Conservation (phyloP, 306 rosid genomes). For the Vigna nakashimae region DNA sequence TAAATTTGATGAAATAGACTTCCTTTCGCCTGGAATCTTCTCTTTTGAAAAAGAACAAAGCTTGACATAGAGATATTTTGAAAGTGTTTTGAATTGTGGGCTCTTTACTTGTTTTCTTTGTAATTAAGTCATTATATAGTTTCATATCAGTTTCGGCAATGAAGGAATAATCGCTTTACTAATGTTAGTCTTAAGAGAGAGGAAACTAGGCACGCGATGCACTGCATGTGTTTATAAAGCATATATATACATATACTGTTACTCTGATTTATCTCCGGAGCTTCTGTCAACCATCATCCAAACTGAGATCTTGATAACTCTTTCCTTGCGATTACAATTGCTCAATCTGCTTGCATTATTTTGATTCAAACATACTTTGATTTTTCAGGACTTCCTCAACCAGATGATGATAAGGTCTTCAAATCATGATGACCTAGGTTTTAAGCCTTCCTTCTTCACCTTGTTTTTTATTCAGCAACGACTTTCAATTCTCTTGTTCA, state of each 20-base stretch:
- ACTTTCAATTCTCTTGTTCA: constrained; percentile 33
- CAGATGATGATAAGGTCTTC: constrained; percentile 46
- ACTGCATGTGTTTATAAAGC: neutral
- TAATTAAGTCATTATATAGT: neutral
- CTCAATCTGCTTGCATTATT: constrained; percentile 27
- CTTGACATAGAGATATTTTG: neutral
- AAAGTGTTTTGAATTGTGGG: neutral
- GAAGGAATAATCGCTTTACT: neutral
- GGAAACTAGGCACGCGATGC: neutral
- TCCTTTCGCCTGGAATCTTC: neutral
- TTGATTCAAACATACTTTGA: constrained; percentile 20
- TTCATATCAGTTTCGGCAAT: constrained; percentile 1
- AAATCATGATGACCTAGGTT: constrained; percentile 17
- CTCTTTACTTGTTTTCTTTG: neutral
- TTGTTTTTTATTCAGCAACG: constrained; percentile 3
- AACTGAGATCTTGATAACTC: constrained; percentile 13
- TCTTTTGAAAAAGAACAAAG: neutral
- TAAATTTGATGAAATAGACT: neutral
- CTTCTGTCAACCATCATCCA: neutral
- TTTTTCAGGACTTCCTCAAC: constrained; percentile 64
- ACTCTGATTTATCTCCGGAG: neutral
- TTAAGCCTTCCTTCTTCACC: neutral
- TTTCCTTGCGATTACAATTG: neutral
- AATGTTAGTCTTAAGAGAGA: neutral
- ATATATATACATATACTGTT: neutral